phyloP scores from a whole-genome alignment of 306 rosid species.

The Ammopiptanthus mongolicus region DNA sequence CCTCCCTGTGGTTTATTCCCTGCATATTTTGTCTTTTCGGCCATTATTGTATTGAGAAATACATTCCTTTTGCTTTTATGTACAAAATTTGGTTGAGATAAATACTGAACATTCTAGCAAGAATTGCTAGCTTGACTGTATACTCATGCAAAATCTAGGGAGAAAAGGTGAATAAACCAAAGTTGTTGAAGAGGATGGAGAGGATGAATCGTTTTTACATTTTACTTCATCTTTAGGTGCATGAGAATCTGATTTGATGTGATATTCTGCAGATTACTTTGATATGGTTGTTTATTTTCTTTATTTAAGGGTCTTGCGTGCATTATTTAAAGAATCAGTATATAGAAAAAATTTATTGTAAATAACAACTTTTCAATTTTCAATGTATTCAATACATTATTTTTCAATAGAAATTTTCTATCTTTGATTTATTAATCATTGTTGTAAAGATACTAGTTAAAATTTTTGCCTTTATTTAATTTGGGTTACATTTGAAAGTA shows the following conservation, averaged over 20 bases:
- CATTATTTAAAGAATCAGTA: too few relatives aligned
- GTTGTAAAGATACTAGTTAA: too few relatives aligned
- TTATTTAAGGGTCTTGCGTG: background rate
- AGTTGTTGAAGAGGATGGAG: background rate
- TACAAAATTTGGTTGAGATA: background rate
- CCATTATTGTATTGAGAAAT: background rate
- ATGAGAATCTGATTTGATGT: too few relatives aligned
- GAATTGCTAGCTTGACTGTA: background rate
- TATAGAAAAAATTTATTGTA: too few relatives aligned
- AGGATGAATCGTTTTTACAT: background rate
- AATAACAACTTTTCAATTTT: too few relatives aligned
- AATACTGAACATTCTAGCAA: background rate
- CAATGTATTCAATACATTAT: too few relatives aligned
- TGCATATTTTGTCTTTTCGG: too few relatives aligned
- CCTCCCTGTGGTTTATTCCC: background rate
- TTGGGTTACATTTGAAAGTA: background rate
- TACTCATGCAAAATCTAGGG: background rate
- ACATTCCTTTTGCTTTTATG: background rate
- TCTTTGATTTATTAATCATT: too few relatives aligned
- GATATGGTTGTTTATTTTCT: background rate
- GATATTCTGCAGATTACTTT: too few relatives aligned
- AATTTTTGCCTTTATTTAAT: background rate
- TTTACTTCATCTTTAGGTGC: background rate
- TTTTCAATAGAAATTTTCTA: too few relatives aligned
- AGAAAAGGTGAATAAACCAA: too few relatives aligned